Evolutionary conservation across 192 early-diverging fungal genomes (phyloP), one percentile per base, ranked within the genome.

Genomic region (Coemansia aciculifera): DNA sequence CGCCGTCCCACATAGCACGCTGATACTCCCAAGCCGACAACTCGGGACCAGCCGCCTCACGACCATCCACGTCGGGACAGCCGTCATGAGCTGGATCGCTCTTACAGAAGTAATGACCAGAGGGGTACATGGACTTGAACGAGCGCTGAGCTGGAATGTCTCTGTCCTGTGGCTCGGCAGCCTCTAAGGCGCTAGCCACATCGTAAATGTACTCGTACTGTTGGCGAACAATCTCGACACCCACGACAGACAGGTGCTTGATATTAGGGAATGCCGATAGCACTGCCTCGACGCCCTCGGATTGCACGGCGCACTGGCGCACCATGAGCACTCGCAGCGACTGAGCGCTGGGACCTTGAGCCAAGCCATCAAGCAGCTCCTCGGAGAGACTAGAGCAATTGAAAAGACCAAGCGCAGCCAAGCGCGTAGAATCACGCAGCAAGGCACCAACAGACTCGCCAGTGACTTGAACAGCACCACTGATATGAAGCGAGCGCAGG

Each of bases 181-280:
- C 19, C 15, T 24, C 62, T 11, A 54, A 7, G 12, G 63, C 62
- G 8, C 7, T 40, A 17, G 27, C 29, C 1, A 17, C 54, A 32
- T 27, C 27, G 27, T 67, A 68, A 9, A 63, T 64, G 57, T 75
- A 80, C 29, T 60, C 46, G 59, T 72, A 80, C 52, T 72, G 27
- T 37, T 80, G 78, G 66, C 63, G 73, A 39, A 80, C 66, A 24
- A 63, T 49, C 73, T 80, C 78, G 13, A 64, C 66, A 17, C 78
- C 78, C 21, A 66, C 36, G 5, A 80, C 60, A 0, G 73, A 59
- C 36, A 80, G 57, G 46, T 72, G 69, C 67, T 66, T 68, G 36
- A 75, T 56, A 31, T 36, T 39, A 31, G 69, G 62, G n/a, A 80
- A 63, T 12, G 69, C 27, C 19, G 78, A 44, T 19, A 80, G 52